A percentile compares a stretch with the other conserved stretches of the same genome.
Evolutionary conservation across 345 rosid species (phyloP).

Genomic region (Sonneratia alba): DNA sequence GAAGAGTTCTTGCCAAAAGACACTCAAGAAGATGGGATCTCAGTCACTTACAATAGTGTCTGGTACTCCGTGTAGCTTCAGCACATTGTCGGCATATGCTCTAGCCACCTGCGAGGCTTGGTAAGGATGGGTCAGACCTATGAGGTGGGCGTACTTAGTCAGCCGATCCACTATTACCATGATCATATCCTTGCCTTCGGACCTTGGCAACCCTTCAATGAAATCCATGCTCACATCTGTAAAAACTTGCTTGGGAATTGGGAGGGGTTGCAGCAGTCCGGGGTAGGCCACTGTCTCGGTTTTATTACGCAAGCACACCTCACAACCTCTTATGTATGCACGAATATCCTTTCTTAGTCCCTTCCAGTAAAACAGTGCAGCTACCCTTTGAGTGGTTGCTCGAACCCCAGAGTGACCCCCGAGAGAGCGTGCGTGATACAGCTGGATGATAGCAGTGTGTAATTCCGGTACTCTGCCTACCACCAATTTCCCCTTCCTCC

Average conservation of each 20-base stretch:
- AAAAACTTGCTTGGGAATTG: neutral
- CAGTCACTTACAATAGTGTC: neutral
- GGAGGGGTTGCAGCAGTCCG: neutral
- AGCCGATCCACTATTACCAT: neutral
- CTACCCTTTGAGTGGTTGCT: too few species aligned
- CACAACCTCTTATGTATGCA: neutral
- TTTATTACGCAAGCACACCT: neutral
- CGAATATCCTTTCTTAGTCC: neutral
- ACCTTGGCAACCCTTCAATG: neutral
- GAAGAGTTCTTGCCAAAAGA: neutral
- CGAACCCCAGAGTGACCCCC: neutral
- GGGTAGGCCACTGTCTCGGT: neutral
- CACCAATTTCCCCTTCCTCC: neutral
- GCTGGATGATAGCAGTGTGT: neutral
- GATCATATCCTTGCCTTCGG: neutral
- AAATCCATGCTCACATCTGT: neutral
- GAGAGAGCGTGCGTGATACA: too few species aligned
- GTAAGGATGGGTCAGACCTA: neutral
- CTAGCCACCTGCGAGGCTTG: neutral
- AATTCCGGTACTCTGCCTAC: rapidly evolving
- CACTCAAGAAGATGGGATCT: neutral
- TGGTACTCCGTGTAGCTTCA: neutral
- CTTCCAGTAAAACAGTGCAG: too few species aligned
- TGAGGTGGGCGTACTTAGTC: neutral
- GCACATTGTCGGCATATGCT: neutral